Conservation (phyloP, 106 monocot species). For the Posidonia australis region DNA sequence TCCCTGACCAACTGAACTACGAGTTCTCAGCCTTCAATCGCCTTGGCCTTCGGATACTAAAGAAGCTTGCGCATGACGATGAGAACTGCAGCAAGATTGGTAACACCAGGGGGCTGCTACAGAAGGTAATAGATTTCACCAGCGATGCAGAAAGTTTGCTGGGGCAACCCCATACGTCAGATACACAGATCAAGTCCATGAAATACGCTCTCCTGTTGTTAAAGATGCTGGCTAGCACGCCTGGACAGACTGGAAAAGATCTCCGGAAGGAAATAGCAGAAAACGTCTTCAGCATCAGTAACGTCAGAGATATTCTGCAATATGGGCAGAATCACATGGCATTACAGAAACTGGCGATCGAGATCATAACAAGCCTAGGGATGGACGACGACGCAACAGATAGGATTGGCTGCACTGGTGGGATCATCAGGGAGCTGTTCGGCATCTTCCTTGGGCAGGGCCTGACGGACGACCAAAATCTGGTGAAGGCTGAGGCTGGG, state of each 20-base stretch:
- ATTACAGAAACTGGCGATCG: conserved; percentile 46
- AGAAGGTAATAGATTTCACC: conserved; percentile 64
- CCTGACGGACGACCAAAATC: not conserved
- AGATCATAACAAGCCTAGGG: conserved; percentile 47
- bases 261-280: conserved; percentile 50
- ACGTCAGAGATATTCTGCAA: conserved; percentile 44
- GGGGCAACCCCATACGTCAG: not conserved
- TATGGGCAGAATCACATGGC: conserved; percentile 18
- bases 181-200: conserved; percentile 6
- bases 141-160: conserved; percentile 5
- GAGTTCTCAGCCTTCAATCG: conserved; percentile 34
- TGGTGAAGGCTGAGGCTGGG: conserved; percentile 39
- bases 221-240: conserved; percentile 37
- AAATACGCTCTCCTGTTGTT: conserved; percentile 36
- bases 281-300: conserved; percentile 55
- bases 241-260: conserved; percentile 22
- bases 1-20: not conserved
- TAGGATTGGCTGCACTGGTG: conserved; percentile 45
- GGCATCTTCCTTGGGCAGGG: conserved; percentile 13
- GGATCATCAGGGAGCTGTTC: conserved; percentile 19
- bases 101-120: conserved; percentile 50
- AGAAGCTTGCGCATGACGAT: conserved; percentile 57
- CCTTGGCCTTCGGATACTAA: conserved; percentile 56
- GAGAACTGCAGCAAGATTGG: conserved; percentile 74
- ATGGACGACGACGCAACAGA: conserved; percentile 49